Conservation (phyloP, 495 filamentous ascomycete species). For the Penicillium tannophilum region DNA sequence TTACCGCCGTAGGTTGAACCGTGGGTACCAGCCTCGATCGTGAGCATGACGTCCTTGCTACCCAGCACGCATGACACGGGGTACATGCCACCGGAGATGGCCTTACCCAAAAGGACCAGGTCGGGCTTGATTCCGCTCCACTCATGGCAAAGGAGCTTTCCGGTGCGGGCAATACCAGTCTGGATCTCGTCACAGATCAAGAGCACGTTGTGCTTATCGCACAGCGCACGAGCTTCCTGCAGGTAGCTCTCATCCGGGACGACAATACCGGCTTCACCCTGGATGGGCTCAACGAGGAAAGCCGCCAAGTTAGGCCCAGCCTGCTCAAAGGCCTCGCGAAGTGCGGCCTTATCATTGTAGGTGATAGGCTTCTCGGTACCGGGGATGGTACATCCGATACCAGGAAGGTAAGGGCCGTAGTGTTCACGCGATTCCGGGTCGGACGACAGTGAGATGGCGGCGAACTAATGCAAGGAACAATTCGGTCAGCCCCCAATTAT, state of each 20-base stretch:
- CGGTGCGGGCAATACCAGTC: constrained; percentile 93
- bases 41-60: constrained; percentile 91
- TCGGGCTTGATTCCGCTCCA: constrained; percentile 96
- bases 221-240: constrained; percentile 75
- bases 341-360: constrained; percentile 81
- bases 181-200: constrained; percentile 99
- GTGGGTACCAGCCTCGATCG: constrained; percentile 95
- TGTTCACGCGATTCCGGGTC: constrained; percentile 96
- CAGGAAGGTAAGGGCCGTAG: constrained; percentile 93
- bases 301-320: constrained; percentile 86
- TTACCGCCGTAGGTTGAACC: constrained; percentile 98
- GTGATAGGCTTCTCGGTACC: constrained; percentile 75
- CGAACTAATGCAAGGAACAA: constrained; percentile 64
- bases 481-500: constrained; percentile 14
- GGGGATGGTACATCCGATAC: constrained; percentile 77
- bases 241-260: constrained; percentile 93
- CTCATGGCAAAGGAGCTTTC: constrained; percentile 88
- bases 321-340: constrained; percentile 75
- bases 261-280: constrained; percentile 96
- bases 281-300: constrained; percentile 92
- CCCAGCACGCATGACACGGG: constrained; percentile 93
- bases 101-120: constrained; percentile 92
- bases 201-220: constrained; percentile 90
- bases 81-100: constrained; percentile 98
- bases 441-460: constrained; percentile 89